A percentile compares a stretch with the other conserved stretches of the same genome.
phyloP scores from a whole-genome alignment of 164 flowering plant species.

The Piper longum region DNA sequence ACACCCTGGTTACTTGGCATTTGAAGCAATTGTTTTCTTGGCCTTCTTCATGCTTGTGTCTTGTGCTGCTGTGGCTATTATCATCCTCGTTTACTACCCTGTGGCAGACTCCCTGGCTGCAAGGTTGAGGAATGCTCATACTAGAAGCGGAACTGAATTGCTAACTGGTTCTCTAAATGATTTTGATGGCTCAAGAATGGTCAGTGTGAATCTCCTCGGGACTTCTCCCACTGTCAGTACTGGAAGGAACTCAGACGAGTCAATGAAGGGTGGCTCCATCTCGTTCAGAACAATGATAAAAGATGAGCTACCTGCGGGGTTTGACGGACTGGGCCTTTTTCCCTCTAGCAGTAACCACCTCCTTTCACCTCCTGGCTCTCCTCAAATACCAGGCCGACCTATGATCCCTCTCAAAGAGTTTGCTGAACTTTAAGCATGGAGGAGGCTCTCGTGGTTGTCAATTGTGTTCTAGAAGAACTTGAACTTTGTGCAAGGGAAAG shows the following conservation, averaged over 20 bases:
- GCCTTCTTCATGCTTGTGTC: conserved; percentile 60
- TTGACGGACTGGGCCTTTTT: conserved; percentile 22
- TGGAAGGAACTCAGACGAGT: conserved; percentile 48
- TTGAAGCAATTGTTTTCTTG: conserved; percentile 57
- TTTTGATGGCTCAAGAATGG: conserved; percentile 39
- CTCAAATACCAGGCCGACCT: conserved; percentile 19
- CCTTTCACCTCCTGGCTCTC: conserved; percentile 21
- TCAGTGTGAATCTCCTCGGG: conserved; percentile 42
- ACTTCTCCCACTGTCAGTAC: conserved; percentile 26
- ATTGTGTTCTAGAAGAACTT: background rate
- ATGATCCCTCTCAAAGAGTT: conserved; percentile 13
- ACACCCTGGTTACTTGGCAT: conserved; percentile 41
- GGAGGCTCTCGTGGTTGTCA: background rate
- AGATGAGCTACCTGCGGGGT: conserved; percentile 27
- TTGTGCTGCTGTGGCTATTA: conserved; percentile 58
- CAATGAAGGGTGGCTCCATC: conserved; percentile 68
- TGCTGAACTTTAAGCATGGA: conserved; percentile 3
- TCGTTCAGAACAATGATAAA: conserved; percentile 56
- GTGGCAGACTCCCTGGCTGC: conserved; percentile 74
- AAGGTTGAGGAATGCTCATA: conserved; percentile 42
- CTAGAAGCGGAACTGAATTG: conserved; percentile 21
- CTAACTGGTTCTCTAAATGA: conserved; percentile 10
- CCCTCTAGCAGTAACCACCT: conserved; percentile 11
- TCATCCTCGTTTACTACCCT: conserved; percentile 78
- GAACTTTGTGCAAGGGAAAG: background rate